Evolutionary conservation across 2,329 filamentous ascomycete species (phyloP).

Genomic region (Pyrenophora seminiperda): DNA sequence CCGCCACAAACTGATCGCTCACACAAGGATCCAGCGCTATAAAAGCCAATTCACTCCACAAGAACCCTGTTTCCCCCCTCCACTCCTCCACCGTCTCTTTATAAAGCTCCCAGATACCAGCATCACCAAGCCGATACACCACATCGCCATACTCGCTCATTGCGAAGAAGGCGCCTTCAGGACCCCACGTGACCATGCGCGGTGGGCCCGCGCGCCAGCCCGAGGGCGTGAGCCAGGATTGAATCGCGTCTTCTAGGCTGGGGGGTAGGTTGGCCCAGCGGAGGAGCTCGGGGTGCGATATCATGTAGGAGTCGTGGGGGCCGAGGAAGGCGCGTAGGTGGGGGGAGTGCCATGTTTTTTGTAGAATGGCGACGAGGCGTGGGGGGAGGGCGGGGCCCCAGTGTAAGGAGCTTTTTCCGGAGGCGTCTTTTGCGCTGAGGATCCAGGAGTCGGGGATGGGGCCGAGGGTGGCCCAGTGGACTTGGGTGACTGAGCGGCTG

Average conservation of each 20-base stretch:
- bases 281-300: conserved; percentile 42
- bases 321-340: conserved; percentile 41
- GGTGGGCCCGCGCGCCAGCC: conserved; percentile 46
- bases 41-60: conserved; percentile 40
- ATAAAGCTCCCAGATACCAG: conserved; percentile 35
- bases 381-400: conserved; percentile 34
- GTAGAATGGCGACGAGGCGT: conserved; percentile 28
- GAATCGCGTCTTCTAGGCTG: conserved; percentile 38
- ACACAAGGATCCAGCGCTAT: conserved; percentile 38
- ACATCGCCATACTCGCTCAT: conserved; percentile 47
- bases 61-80: conserved; percentile 37
- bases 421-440: conserved; percentile 37
- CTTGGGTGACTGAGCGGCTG: conserved; percentile 30
- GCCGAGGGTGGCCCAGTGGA: conserved; percentile 42
- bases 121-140: conserved; percentile 32
- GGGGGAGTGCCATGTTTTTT: conserved; percentile 35
- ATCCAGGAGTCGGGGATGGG: conserved; percentile 41
- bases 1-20: conserved; percentile 43
- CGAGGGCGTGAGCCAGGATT: conserved; percentile 45
- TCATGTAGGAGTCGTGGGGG: conserved; percentile 39
- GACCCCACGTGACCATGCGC: conserved; percentile 40
- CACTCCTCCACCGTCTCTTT: conserved; percentile 46
- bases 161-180: conserved; percentile 41
- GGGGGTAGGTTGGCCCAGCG: conserved; percentile 39
- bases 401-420: conserved; percentile 34